Evolutionary conservation across 2,329 filamentous ascomycete genomes (phyloP).

Genomic region (Ramichloridium luteum): DNA sequence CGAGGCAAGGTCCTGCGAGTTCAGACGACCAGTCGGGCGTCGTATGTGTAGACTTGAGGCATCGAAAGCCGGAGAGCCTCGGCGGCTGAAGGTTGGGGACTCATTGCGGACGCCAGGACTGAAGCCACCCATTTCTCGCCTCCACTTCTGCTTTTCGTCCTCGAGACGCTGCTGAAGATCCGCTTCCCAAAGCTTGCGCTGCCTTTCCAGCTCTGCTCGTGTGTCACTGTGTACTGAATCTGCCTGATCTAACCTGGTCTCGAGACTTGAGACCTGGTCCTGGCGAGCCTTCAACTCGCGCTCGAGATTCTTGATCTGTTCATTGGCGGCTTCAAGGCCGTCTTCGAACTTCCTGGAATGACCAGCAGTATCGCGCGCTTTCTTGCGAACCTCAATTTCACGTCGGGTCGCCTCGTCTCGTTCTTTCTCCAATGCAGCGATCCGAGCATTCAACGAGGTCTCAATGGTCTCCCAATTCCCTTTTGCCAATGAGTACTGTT

Average conservation of each 20-base stretch:
- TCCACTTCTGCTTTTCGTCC: conserved; percentile 52
- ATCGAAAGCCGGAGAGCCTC: conserved; percentile 23
- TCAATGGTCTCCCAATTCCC: conserved; percentile 98
- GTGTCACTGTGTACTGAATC: conserved; percentile 51
- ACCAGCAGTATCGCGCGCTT: conserved; percentile 69
- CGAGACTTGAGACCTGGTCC: conserved; percentile 48
- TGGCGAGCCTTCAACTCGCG: conserved; percentile 51
- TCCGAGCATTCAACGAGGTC: conserved; percentile 64
- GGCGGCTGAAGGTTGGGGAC: conserved; percentile 28
- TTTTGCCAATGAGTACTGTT: conserved; percentile 84
- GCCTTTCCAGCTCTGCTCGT: conserved; percentile 43
- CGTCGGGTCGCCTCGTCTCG: conserved; percentile 72
- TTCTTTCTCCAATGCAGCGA: conserved; percentile 74
- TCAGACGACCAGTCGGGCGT: conserved; percentile 16
- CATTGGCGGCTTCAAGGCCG: conserved; percentile 61
- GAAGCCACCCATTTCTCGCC: conserved; percentile 27
- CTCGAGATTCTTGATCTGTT: conserved; percentile 50
- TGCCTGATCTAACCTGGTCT: conserved; percentile 50
- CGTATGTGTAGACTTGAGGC: conserved; percentile 24
- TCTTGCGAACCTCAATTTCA: conserved; percentile 79
- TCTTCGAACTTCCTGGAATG: conserved; percentile 62
- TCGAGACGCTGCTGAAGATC: conserved; percentile 48
- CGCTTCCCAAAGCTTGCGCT: conserved; percentile 46
- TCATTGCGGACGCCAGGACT: conserved; percentile 23
- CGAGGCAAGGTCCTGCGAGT: conserved; percentile 18